phyloP scores from a whole-genome alignment of 1,284 basidiomycete species.

The Leccinum laetum region DNA sequence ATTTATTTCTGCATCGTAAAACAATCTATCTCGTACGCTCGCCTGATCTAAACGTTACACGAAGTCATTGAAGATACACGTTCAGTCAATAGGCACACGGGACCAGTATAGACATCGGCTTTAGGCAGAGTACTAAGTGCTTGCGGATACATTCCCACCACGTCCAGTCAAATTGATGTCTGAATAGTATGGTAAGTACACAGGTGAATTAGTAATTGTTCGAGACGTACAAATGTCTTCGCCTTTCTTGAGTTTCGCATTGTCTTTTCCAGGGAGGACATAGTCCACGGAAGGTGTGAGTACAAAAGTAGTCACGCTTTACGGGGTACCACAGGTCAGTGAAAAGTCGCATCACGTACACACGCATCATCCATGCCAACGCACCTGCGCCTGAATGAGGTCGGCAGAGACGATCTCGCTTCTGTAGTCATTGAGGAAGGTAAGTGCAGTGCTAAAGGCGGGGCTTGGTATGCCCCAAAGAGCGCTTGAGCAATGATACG shows the following conservation, averaged over 20 bases:
- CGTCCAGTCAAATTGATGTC: constrained; percentile 94
- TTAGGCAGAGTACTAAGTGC: constrained; percentile 85
- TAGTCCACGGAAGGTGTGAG: constrained; percentile 81
- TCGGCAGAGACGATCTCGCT: constrained; percentile 93
- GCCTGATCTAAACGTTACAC: constrained; percentile 14
- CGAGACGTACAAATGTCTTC: constrained; percentile 82
- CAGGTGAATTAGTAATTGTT: constrained; percentile 6
- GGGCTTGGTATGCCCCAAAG: constrained; percentile 99
- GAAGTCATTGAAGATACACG: background rate
- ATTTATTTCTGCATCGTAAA: constrained; percentile 15
- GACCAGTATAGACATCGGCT: constrained; percentile 1
- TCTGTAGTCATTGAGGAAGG: constrained; percentile 89
- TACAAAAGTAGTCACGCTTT: constrained; percentile 90
- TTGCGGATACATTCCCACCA: constrained; percentile 92
- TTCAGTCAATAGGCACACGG: constrained; percentile 20
- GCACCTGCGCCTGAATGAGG: constrained; percentile 90
- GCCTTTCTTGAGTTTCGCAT: constrained; percentile 74
- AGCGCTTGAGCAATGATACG: constrained; percentile 96
- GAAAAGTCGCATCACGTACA: background rate
- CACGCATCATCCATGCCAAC: constrained; percentile 7
- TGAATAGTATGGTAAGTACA: constrained; percentile 30
- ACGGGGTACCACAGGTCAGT: constrained; percentile 33
- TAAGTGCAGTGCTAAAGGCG: constrained; percentile 66
- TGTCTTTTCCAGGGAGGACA: constrained; percentile 88
- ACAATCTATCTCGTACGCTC: constrained; percentile 18